Percentiles rank a stretch among this genome's conserved stretches.
Evolutionary conservation across 1,139 yeast genomes (phyloP).

Genomic region (Casaregolazyma lundiana): DNA sequence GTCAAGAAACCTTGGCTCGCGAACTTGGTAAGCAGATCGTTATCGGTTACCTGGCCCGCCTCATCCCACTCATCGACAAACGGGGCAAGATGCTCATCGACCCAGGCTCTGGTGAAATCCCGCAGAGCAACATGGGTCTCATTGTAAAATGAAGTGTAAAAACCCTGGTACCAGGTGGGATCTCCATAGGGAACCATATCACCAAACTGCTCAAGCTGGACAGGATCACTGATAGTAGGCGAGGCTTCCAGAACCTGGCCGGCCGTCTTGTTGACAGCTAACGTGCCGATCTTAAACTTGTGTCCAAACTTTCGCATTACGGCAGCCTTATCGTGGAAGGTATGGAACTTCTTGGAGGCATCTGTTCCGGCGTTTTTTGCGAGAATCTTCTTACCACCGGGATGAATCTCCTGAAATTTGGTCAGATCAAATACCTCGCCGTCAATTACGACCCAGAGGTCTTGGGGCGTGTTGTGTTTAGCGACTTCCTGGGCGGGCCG

Average conservation of each 20-base stretch:
- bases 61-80: slow-evolving; percentile 42
- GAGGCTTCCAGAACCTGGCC: slow-evolving; percentile 18
- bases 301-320: slow-evolving; percentile 38
- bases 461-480: slow-evolving; percentile 70
- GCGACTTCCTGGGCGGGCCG: slow-evolving; percentile 58
- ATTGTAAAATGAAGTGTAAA: slow-evolving; percentile 38
- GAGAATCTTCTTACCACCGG: slow-evolving; percentile 80
- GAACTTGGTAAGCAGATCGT: slow-evolving; percentile 30
- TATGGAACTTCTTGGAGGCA: slow-evolving; percentile 72
- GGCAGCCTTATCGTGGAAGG: slow-evolving; percentile 40
- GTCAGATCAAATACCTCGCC: slow-evolving; percentile 81
- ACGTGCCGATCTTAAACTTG: slow-evolving; percentile 37
- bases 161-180: slow-evolving; percentile 43
- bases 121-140: slow-evolving; percentile 38
- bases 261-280: slow-evolving; percentile 22
- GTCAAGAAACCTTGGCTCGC: slow-evolving; percentile 34
- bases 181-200: slow-evolving; percentile 42
- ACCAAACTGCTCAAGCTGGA: slow-evolving; percentile 30
- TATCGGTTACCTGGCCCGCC: slow-evolving; percentile 33
- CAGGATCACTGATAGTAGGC: slow-evolving; percentile 15
- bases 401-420: slow-evolving; percentile 83
- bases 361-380: slow-evolving; percentile 82
- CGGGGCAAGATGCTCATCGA: slow-evolving; percentile 37
- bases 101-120: slow-evolving; percentile 38
- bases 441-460: slow-evolving; percentile 83